phyloP scores from a whole-genome alignment of 768 basidiomycete genomes.

The Tephrocybe sp. region DNA sequence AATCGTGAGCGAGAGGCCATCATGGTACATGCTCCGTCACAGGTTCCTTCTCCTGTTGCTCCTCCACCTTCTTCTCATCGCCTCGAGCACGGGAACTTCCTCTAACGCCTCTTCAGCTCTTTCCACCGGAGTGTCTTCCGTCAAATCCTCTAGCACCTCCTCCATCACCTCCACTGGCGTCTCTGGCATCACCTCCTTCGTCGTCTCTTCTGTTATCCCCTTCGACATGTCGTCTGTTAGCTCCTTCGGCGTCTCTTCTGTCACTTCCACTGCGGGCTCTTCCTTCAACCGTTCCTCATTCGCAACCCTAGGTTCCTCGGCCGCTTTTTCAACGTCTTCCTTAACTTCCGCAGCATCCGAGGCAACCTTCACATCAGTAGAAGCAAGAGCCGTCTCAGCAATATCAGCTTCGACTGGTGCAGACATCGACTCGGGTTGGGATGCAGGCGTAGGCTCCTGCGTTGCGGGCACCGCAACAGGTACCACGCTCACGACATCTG shows the following conservation, averaged over 20 bases:
- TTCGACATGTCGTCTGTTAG: conserved; percentile 1
- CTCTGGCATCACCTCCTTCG: not conserved
- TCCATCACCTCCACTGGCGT: not conserved
- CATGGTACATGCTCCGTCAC: no score
- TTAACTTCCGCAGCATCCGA: not conserved
- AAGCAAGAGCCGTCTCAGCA: conserved; percentile 6
- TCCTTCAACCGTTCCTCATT: not conserved
- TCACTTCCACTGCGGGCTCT: not conserved
- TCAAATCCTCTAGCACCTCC: not conserved
- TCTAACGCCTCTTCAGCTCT: not conserved
- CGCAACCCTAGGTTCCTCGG: not conserved
- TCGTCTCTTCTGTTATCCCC: not conserved
- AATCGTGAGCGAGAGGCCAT: no score
- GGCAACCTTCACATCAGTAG: not conserved
- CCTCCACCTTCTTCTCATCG: no score
- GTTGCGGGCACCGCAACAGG: not conserved
- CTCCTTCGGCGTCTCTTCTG: not conserved
- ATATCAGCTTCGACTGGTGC: conserved; percentile 3
- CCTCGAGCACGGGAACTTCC: no score
- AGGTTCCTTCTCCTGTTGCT: no score
- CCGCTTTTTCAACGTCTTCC: not conserved
- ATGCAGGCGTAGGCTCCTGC: not conserved
- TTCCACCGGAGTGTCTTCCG: not conserved
- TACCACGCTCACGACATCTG: not conserved
- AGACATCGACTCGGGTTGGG: not conserved